Conservation (phyloP, 805 yeast species). For the Priceomyces castillae region DNA sequence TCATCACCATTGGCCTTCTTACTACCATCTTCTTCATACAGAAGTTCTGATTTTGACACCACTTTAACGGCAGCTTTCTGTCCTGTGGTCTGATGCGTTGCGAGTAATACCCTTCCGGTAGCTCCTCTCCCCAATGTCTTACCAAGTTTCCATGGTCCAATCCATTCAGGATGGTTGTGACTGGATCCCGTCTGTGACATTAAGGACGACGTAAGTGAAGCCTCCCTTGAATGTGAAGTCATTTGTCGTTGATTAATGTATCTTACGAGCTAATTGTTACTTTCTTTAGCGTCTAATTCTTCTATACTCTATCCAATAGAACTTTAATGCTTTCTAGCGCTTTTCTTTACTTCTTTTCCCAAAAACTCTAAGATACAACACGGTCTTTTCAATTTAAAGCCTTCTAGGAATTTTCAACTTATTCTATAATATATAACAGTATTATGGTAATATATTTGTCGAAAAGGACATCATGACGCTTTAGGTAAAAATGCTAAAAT, state of each 20-base stretch:
- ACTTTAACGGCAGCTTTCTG: constrained; percentile 82
- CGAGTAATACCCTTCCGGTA: constrained; percentile 75
- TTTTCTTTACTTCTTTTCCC: neutral
- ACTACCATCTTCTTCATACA: constrained; percentile 25
- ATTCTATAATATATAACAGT: neutral
- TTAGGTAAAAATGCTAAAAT: neutral
- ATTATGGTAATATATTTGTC: neutral
- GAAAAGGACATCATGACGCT: constrained; percentile 3
- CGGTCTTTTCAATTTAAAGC: neutral
- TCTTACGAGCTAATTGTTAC: neutral
- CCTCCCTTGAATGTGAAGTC: constrained; percentile 54
- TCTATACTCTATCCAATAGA: neutral
- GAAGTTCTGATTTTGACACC: constrained; percentile 62
- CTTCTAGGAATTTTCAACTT: neutral
- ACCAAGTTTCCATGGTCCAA: constrained; percentile 84
- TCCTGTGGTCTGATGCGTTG: constrained; percentile 66
- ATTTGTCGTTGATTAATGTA: constrained; percentile 8
- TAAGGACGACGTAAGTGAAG: constrained; percentile 57
- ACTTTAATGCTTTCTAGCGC: neutral
- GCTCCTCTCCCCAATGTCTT: constrained; percentile 80
- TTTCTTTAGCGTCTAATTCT: neutral
- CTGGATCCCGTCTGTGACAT: constrained; percentile 44
- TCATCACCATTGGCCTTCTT: constrained; percentile 24
- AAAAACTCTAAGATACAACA: neutral
- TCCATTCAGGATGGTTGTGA: constrained; percentile 47